Base-by-base conservation (phyloP, 2,329 filamentous ascomycete species). In the Bipolaris victoriae region DNA sequence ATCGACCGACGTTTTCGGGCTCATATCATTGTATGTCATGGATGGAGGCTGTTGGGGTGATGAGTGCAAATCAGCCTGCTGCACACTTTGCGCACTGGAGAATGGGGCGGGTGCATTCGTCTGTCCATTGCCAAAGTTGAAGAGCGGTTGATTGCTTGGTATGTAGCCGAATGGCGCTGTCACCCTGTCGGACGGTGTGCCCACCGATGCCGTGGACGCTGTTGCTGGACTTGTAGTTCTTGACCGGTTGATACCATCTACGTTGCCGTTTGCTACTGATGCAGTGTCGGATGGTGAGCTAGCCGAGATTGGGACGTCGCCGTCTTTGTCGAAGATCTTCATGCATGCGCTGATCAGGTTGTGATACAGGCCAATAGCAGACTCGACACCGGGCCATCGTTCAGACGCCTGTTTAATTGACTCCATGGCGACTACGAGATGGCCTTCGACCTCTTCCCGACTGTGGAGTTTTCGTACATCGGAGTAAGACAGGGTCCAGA, bases 401-500 rank as follows among this genome's bases (percentile, higher is more conserved):
- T 94, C 90, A 0, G 90, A 90, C 55, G 91, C 93, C 55, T 89
- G 86, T 56, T 88, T 84, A 58, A 98, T 89, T 4, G 90, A 89
- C 50, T 93, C 89, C 57, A 97, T 80, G 0, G 91, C 90, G 18
- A 88, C 84, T 46, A 88, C 83, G 41, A 97, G 83, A 64, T 95
- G 84, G 24, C 86, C 81, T 69, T 94, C 88, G 0, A 96, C 89
- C 62, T 95, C 89, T 43, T 92, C 87, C 18, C 88, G 86, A 3
- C 84, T 75, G 72, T 97, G 89, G 16, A 85, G 81, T 52, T 85
- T 84, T 44, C 95, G 88, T 22, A 98, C 88, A 63, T 94, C 90
- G 3, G 89, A 84, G 70, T 96, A 97, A 1, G 93, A 96, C 7
- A 96, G 84, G 1, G 90, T 87, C 95, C 95, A 99, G 0, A 99